Conservation (phyloP, 306 rosid genomes). For the Pterocarpus santalinus region DNA sequence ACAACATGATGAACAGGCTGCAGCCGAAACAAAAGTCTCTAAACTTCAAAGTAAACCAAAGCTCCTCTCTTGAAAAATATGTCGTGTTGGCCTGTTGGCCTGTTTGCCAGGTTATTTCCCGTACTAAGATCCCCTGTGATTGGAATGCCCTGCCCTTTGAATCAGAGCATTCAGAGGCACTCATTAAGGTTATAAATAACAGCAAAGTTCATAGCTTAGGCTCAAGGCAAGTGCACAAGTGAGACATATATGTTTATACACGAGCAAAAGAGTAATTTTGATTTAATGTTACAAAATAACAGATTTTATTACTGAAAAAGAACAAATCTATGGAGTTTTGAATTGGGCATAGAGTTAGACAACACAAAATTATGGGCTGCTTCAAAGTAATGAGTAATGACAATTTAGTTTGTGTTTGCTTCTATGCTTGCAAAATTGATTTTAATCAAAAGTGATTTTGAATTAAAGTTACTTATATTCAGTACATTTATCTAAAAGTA, state of each 20-base stretch:
- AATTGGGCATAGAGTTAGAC: not conserved
- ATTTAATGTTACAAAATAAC: not conserved
- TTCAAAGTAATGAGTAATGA: not conserved
- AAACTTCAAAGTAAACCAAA: slow-evolving; percentile 8
- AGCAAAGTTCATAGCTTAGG: not conserved
- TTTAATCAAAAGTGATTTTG: too few species aligned
- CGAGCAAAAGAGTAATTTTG: not conserved
- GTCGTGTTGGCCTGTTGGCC: not conserved
- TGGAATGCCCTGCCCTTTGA: too few species aligned
- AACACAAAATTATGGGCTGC: not conserved
- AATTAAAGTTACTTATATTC: too few species aligned
- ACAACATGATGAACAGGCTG: slow-evolving; percentile 10
- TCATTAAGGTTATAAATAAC: not conserved
- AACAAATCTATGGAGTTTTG: too few species aligned
- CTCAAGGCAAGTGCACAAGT: not conserved
- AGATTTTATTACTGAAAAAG: not conserved
- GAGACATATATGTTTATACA: not conserved
- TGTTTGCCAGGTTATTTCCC: not conserved
- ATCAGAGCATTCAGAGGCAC: not conserved
- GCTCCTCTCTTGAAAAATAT: not conserved
- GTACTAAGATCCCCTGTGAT: too few species aligned
- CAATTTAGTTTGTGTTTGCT: too few species aligned
- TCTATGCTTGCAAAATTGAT: too few species aligned
- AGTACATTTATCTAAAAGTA: too few species aligned
- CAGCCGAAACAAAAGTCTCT: slow-evolving; percentile 6